Evolutionary conservation across 768 basidiomycete genomes (phyloP), one percentile per base, ranked within the genome.

Genomic region (Strobilomyces dryophilus): DNA sequence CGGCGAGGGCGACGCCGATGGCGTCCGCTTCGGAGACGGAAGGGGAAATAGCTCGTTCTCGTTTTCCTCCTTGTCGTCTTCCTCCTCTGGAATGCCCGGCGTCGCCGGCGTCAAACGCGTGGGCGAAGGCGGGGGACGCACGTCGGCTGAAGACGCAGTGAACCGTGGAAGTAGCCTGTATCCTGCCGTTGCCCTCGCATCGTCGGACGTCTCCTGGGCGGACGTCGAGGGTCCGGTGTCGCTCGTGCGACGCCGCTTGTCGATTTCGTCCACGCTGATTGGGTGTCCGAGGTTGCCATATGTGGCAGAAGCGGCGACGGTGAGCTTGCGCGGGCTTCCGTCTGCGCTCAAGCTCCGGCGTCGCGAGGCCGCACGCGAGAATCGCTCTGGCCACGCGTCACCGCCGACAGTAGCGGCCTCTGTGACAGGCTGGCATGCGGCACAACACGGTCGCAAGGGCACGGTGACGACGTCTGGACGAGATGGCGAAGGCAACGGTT

Each of bases 401-500:
- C 83, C 85, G 57, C 79, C 71, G 39, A 73, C 65, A 35, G 80
- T 61, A 45, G 75, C 79, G 49, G 80, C 75, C 41, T 89, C 87
- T 3, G 80, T 84, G 53, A 76, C 75, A 34, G 68, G 65, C 37
- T 79, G 75, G 62, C 89, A 91, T 42, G 81, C 77, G 9, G 75
- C 66, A 61, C 89, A 91, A 66, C 89, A 91, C 12, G 82, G 74
- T 40, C 89, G 82, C 15, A 91, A 71, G 8, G 89, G 89, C 1
- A 91, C 68, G 0, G 84, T 89, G 29, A 74, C 57, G 24, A 68
- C 55, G 37, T 75, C 67, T 15, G 76, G 58, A 18, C 70, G 73
- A 45, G 74, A 72, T 27, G 76, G 73, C 42, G 65, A 67, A 54
- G 54, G 61, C 49, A 58, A 58, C 45, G 59, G 49, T 55, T 53